A percentile compares a stretch with the other conserved stretches of the same genome.
These are phyloP conservation scores for Fusarium palustre DNA, from an alignment of 2,329 filamentous ascomycete genomes.

Conservation along the genomic window DNA sequence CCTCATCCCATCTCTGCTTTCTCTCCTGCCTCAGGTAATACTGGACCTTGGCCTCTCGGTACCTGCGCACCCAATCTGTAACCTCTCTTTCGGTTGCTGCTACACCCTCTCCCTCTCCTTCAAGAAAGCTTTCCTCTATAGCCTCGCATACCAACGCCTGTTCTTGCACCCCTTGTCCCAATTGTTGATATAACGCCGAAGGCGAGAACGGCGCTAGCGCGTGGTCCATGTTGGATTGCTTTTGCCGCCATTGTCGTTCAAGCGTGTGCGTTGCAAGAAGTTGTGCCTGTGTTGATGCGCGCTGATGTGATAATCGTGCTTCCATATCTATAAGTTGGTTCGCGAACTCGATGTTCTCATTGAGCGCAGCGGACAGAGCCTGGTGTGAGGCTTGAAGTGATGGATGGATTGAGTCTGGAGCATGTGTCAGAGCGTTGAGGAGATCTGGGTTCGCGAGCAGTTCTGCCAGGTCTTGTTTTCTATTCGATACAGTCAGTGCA, in stretches of 20 bases:
- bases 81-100: conserved; percentile 82
- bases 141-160: conserved; percentile 84
- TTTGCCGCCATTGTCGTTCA: conserved; percentile 91
- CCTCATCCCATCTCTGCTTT: conserved; percentile 95
- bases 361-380: conserved; percentile 72
- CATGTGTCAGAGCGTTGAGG: conserved; percentile 79
- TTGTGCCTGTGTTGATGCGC: conserved; percentile 80
- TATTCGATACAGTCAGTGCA: conserved; percentile 50
- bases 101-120: conserved; percentile 58
- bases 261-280: conserved; percentile 85
- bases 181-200: conserved; percentile 83
- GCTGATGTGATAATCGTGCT: conserved; percentile 66
- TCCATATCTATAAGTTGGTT: conserved; percentile 71
- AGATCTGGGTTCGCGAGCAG: conserved; percentile 74
- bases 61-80: conserved; percentile 83
- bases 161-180: conserved; percentile 81
- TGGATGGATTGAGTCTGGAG: conserved; percentile 75
- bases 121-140: conserved; percentile 93
- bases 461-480: conserved; percentile 81
- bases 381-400: conserved; percentile 75
- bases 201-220: conserved; percentile 88
- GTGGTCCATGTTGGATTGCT: conserved; percentile 88
- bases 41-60: conserved; percentile 82
- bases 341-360: conserved; percentile 79
- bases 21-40: conserved; percentile 86